phyloP scores from a whole-genome alignment of 139 green algal species.

The Tetratostichococcus sp. region DNA sequence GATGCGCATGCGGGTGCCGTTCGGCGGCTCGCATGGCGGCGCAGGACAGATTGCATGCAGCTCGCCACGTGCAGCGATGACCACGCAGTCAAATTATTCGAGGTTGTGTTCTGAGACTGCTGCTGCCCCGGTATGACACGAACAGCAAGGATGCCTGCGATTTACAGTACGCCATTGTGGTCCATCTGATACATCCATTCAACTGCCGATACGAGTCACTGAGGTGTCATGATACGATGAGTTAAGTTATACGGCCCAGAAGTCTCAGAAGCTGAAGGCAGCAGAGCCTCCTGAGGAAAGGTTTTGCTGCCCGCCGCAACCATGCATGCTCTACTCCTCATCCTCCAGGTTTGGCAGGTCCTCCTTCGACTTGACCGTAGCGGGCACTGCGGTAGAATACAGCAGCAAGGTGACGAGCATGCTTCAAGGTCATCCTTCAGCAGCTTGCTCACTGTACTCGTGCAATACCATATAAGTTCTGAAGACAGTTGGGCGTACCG shows the following conservation, averaged over 20 bases:
- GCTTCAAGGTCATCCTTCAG: neutral
- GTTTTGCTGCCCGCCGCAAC: no score
- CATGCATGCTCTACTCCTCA: neutral
- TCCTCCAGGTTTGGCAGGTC: neutral
- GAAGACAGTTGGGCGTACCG: neutral
- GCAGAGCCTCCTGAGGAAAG: no score
- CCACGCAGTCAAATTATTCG: constrained; percentile 56
- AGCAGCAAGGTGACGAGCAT: neutral
- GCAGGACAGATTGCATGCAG: constrained; percentile 6
- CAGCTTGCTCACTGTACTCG: neutral
- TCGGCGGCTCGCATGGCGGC: constrained; percentile 49
- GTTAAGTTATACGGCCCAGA: neutral
- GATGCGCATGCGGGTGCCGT: constrained; percentile 52
- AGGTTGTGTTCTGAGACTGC: constrained; percentile 12
- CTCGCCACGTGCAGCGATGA: constrained; percentile 47
- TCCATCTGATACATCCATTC: neutral
- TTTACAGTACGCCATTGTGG: neutral
- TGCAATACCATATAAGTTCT: neutral
- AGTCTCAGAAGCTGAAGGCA: no score
- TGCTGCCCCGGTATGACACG: neutral
- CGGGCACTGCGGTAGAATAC: neutral
- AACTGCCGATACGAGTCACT: neutral
- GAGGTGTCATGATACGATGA: neutral
- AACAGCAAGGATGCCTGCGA: neutral
- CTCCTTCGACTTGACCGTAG: neutral